These are phyloP conservation scores for Tricholoma flavovirens DNA, from an alignment of 768 basidiomycete genomes.

Conservation along the genomic window DNA sequence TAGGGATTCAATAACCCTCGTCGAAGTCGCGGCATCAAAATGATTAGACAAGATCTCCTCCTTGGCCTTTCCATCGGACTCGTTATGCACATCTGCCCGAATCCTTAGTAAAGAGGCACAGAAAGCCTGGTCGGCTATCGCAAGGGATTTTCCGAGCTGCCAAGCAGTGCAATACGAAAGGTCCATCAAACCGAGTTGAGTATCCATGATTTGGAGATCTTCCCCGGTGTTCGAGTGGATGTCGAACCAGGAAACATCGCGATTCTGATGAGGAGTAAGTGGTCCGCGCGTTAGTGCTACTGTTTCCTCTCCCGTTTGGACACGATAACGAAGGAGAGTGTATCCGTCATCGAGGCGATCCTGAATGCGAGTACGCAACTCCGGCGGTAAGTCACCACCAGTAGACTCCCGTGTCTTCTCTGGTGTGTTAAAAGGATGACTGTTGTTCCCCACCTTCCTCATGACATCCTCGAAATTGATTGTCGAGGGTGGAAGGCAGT, in stretches of 20 bases:
- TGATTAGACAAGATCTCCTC: neutral
- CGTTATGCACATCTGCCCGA: neutral
- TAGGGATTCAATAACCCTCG: too few relatives aligned
- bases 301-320: neutral
- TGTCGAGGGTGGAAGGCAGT: neutral
- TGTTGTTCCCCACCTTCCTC: neutral
- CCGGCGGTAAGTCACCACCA: neutral
- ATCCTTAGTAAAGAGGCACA: neutral
- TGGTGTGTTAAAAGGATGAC: neutral
- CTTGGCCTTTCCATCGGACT: neutral
- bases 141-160: constrained; percentile 4
- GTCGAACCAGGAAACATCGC: neutral
- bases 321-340: neutral
- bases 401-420: neutral
- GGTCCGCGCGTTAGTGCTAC: neutral
- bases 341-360: neutral
- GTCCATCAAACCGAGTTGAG: neutral
- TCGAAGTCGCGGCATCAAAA: too few relatives aligned
- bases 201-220: constrained; percentile 4
- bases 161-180: constrained; percentile 4
- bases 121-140: constrained; percentile 2
- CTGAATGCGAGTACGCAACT: neutral
- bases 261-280: neutral
- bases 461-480: neutral
- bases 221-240: constrained; percentile 1